Percentiles rank a stretch among this genome's conserved stretches.
phyloP scores from a whole-genome alignment of 345 rosid genomes.

The Salix suchowensis region DNA sequence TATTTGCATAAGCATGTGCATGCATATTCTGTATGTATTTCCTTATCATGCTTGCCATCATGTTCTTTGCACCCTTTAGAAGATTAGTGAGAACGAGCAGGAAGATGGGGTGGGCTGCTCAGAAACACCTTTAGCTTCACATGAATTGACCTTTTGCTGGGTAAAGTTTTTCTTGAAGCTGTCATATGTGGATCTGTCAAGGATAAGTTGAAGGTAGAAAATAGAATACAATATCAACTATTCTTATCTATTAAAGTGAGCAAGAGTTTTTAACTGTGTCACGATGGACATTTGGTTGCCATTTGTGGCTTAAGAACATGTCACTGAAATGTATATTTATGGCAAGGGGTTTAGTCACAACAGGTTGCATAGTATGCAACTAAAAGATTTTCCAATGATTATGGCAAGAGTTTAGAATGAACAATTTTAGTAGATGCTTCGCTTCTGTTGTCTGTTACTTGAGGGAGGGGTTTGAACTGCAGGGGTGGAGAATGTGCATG shows the following conservation, averaged over 20 bases:
- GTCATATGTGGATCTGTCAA: background rate
- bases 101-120: background rate
- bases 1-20: background rate
- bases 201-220: background rate
- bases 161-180: background rate
- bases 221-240: background rate
- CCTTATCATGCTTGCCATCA: background rate
- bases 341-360: background rate
- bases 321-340: background rate
- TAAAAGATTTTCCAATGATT: background rate
- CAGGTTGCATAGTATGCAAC: background rate
- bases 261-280: background rate
- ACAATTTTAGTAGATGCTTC: background rate
- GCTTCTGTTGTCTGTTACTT: background rate
- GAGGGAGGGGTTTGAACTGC: background rate
- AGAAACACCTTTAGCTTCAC: background rate
- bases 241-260: background rate
- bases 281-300: background rate
- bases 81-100: background rate
- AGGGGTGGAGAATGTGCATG: background rate
- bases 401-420: background rate
- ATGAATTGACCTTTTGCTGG: background rate
- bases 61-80: background rate
- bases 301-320: background rate
- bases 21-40: background rate